Evolutionary conservation across 208 protist species (phyloP).

Genomic region (Herpetomonas samuelpessoai): DNA sequence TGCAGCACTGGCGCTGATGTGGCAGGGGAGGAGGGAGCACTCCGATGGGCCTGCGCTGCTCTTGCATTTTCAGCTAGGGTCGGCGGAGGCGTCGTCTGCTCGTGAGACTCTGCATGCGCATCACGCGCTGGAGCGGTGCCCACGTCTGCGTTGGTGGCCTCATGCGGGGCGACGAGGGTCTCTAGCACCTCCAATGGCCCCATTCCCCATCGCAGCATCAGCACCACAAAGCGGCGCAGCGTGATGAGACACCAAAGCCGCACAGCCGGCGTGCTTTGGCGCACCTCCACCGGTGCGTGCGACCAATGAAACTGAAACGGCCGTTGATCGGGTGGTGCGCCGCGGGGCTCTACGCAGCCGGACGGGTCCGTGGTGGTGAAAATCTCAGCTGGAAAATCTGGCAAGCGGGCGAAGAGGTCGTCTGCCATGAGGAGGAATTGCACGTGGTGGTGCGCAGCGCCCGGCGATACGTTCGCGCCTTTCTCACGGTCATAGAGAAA

Average conservation of each 20-base stretch:
- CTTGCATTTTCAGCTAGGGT: too few relatives aligned
- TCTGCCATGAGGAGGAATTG: slow-evolving; percentile 41
- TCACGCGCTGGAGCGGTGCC: too few relatives aligned
- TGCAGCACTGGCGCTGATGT: too few relatives aligned
- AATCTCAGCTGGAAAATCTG: slow-evolving; percentile 26
- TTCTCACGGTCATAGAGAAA: too few relatives aligned
- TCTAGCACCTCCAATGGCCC: slow-evolving; percentile 21
- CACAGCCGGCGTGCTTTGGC: slow-evolving; percentile 16
- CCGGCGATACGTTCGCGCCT: neutral
- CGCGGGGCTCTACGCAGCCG: slow-evolving; percentile 14
- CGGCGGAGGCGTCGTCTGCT: too few relatives aligned
- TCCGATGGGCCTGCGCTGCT: too few relatives aligned
- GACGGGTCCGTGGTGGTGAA: slow-evolving; percentile 36
- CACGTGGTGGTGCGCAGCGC: neutral
- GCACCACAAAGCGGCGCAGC: slow-evolving; percentile 33
- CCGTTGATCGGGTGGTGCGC: slow-evolving; percentile 13
- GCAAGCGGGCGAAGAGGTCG: slow-evolving; percentile 24
- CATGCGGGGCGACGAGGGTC: neutral
- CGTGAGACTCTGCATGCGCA: too few relatives aligned
- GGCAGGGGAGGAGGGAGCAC: too few relatives aligned
- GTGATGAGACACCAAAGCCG: slow-evolving; percentile 41
- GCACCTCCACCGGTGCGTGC: slow-evolving; percentile 17
- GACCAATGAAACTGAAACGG: slow-evolving; percentile 16
- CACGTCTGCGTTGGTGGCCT: too few relatives aligned
- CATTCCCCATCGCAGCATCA: slow-evolving; percentile 41